Conservation (phyloP, 2,329 filamentous ascomycete species). For the Coniochaeta sp. region DNA sequence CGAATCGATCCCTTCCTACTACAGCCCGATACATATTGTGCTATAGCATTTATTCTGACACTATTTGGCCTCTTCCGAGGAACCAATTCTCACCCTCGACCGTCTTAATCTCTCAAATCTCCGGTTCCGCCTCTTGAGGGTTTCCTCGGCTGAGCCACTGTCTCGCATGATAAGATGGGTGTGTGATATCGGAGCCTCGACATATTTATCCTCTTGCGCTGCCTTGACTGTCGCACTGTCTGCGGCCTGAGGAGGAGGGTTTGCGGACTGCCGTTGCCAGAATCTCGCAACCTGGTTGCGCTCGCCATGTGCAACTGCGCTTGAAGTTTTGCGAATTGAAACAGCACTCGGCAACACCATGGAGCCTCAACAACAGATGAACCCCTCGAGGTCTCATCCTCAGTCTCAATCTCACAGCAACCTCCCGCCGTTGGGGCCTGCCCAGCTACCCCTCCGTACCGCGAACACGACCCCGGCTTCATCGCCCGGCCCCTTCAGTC, state of each 20-base stretch:
- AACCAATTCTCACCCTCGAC: not conserved
- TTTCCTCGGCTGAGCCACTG: not conserved
- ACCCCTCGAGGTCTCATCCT: conserved; percentile 21
- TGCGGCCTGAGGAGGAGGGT: not conserved
- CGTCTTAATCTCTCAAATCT: not conserved
- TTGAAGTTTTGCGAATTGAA: not conserved
- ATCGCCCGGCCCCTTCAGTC: conserved; percentile 56
- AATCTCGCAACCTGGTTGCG: not conserved
- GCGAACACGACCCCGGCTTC: conserved; percentile 52
- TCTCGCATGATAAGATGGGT: not conserved
- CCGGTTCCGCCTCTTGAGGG: not conserved
- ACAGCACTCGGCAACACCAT: conserved; percentile 11
- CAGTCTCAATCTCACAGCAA: conserved; percentile 27
- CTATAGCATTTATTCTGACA: not conserved
- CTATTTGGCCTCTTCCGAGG: not conserved
- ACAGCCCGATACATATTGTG: not conserved
- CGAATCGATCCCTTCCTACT: not conserved
- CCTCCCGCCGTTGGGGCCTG: conserved; percentile 24
- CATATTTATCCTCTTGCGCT: not conserved
- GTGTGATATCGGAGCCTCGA: not conserved
- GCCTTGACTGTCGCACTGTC: not conserved
- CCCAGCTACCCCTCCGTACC: conserved; percentile 37
- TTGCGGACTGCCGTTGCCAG: not conserved
- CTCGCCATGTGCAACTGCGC: not conserved
- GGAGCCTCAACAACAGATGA: conserved; percentile 21